phyloP scores from a whole-genome alignment of 2,329 filamentous ascomycete species.

The Fusarium burgessii region DNA sequence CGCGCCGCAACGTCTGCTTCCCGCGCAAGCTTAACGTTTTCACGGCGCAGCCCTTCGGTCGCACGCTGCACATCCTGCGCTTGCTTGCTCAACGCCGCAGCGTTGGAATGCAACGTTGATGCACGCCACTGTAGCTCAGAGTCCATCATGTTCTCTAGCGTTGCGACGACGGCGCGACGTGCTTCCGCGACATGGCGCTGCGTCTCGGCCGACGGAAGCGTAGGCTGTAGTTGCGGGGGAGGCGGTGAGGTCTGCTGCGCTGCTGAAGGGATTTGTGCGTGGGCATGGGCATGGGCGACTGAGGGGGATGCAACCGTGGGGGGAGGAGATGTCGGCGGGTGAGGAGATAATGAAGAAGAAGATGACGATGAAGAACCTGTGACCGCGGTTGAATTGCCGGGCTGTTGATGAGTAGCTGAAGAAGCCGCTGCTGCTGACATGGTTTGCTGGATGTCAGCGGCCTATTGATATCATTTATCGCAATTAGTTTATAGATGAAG shows the following conservation, averaged over 20 bases:
- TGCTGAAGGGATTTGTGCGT: conserved; percentile 26
- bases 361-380: conserved; percentile 38
- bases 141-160: conserved; percentile 77
- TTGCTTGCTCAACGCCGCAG: conserved; percentile 73
- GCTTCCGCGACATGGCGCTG: conserved; percentile 66
- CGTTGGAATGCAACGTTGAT: conserved; percentile 75
- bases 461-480: not conserved
- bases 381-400: conserved; percentile 15
- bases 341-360: conserved; percentile 38
- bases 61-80: conserved; percentile 73
- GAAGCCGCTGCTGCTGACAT: conserved; percentile 25
- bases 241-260: conserved; percentile 28
- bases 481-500: conserved; percentile 5
- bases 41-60: conserved; percentile 69
- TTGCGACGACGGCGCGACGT: conserved; percentile 69
- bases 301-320: conserved; percentile 42
- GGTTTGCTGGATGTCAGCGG: not conserved
- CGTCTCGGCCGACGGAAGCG: conserved; percentile 57
- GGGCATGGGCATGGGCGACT: conserved; percentile 38
- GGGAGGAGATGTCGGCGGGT: conserved; percentile 43
- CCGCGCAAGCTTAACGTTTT: conserved; percentile 74
- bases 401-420: conserved; percentile 20
- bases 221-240: conserved; percentile 48
- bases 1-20: conserved; percentile 72
- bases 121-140: conserved; percentile 76